Conservation (phyloP, 2,329 filamentous ascomycete species). For the Emericellopsis atlantica region DNA sequence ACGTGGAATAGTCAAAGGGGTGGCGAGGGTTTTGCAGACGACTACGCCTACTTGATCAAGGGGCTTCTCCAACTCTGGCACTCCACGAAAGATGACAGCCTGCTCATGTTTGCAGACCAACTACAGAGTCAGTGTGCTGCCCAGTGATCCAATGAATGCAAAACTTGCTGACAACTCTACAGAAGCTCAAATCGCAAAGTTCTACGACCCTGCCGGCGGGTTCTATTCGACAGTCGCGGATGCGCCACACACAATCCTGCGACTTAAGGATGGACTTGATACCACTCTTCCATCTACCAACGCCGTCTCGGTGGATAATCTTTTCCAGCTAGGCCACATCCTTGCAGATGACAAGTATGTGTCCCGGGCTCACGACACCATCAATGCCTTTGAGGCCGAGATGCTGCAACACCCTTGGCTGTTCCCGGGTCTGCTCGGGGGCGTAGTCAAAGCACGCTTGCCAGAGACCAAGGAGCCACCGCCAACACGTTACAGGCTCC, state of each 20-base stretch:
- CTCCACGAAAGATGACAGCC: slow-evolving; percentile 62
- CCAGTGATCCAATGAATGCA: neutral
- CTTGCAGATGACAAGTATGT: slow-evolving; percentile 54
- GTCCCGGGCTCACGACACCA: slow-evolving; percentile 56
- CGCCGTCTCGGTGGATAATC: slow-evolving; percentile 71
- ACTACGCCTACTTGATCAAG: slow-evolving; percentile 81
- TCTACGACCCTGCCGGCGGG: slow-evolving; percentile 59
- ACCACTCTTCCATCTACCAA: slow-evolving; percentile 84
- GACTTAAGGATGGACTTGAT: slow-evolving; percentile 93
- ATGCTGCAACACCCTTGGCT: slow-evolving; percentile 88
- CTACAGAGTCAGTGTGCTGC: slow-evolving; percentile 47
- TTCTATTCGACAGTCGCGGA: slow-evolving; percentile 61
- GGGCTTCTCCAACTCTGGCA: slow-evolving; percentile 79
- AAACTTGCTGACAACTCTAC: neutral
- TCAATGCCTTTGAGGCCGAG: slow-evolving; percentile 81
- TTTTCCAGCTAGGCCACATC: slow-evolving; percentile 66
- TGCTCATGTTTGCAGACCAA: slow-evolving; percentile 68
- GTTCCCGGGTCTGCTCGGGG: slow-evolving; percentile 68
- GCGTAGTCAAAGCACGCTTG: slow-evolving; percentile 61
- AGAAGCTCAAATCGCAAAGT: slow-evolving; percentile 63
- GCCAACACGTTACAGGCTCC: slow-evolving; percentile 8
- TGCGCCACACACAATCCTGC: slow-evolving; percentile 61
- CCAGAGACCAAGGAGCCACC: slow-evolving; percentile 14
- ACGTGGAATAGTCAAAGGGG: slow-evolving; percentile 59
- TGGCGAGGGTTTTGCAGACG: slow-evolving; percentile 71